phyloP scores from a whole-genome alignment of 2,329 filamentous ascomycete genomes.

The Tolypocladium album region DNA sequence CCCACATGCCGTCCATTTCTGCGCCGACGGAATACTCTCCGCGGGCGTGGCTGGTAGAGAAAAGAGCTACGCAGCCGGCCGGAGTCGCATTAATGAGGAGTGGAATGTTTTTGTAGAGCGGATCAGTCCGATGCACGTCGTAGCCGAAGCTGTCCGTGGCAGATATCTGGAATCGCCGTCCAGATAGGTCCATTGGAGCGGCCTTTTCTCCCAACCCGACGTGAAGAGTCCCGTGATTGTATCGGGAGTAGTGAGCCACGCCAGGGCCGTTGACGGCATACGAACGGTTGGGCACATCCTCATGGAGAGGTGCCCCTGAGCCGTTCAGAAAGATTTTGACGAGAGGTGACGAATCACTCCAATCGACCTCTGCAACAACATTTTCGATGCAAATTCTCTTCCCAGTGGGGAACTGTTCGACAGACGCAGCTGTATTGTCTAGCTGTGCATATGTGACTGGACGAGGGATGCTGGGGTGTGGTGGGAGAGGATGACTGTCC shows the following conservation, averaged over 20 bases:
- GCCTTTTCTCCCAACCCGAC: constrained; percentile 63
- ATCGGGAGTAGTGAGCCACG: constrained; percentile 53
- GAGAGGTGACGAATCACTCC: constrained; percentile 29
- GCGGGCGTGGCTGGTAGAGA: neutral
- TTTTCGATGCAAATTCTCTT: neutral
- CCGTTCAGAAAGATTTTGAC: constrained; percentile 41
- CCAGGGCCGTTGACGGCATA: constrained; percentile 53
- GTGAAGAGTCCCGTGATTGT: constrained; percentile 52
- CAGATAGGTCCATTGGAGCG: constrained; percentile 61
- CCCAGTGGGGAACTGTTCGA: neutral
- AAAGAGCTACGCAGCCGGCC: neutral
- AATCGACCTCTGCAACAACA: neutral
- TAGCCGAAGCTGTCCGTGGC: neutral
- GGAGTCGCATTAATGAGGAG: neutral
- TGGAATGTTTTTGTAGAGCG: neutral
- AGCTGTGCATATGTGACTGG: no score
- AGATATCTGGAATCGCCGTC: constrained; percentile 53
- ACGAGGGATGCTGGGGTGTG: constrained; percentile 46
- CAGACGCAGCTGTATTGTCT: neutral
- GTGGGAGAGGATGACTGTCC: constrained; percentile 49
- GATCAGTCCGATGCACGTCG: neutral
- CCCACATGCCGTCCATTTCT: neutral
- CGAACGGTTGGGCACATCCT: constrained; percentile 53
- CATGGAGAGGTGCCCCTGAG: constrained; percentile 41
- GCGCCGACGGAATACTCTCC: neutral